Conservation (phyloP, 306 rosid genomes). For the Lablab purpureus region DNA sequence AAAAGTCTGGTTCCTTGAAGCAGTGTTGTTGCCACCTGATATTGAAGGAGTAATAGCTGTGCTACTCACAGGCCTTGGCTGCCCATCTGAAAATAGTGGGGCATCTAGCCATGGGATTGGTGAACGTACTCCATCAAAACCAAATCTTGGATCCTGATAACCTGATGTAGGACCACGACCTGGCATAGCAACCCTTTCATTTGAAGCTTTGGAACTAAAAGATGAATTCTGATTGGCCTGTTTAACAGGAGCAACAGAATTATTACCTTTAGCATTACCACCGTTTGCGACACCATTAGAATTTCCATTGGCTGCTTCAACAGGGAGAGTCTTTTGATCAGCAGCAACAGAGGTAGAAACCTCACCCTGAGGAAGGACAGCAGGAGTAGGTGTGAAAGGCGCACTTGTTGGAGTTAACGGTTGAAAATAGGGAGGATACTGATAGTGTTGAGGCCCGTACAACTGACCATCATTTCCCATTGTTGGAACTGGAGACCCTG, state of each 20-base stretch:
- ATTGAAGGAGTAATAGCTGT: slow-evolving; percentile 63
- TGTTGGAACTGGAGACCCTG: slow-evolving; percentile 94
- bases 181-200: slow-evolving; percentile 60
- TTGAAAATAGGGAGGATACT: slow-evolving; percentile 92
- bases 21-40: slow-evolving; percentile 59
- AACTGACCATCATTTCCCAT: slow-evolving; percentile 94
- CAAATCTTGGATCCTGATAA: slow-evolving; percentile 86
- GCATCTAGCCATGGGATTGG: slow-evolving; percentile 75
- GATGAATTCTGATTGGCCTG: slow-evolving; percentile 52
- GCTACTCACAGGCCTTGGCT: slow-evolving; percentile 73
- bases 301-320: slow-evolving; percentile 71
- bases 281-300: slow-evolving; percentile 63
- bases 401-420: slow-evolving; percentile 84
- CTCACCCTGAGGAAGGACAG: slow-evolving; percentile 67
- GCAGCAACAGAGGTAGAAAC: slow-evolving; percentile 69
- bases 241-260: slow-evolving; percentile 52
- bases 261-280: slow-evolving; percentile 64
- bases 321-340: slow-evolving; percentile 77
- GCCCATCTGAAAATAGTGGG: slow-evolving; percentile 84
- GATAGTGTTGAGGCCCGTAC: slow-evolving; percentile 96
- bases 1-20: slow-evolving; percentile 76
- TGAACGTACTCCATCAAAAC: slow-evolving; percentile 68
- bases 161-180: slow-evolving; percentile 75
- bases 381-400: slow-evolving; percentile 60
- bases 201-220: slow-evolving; percentile 56